Base-by-base conservation (phyloP, 352 stramenopile species). In the Phytophthora sp. region DNA sequence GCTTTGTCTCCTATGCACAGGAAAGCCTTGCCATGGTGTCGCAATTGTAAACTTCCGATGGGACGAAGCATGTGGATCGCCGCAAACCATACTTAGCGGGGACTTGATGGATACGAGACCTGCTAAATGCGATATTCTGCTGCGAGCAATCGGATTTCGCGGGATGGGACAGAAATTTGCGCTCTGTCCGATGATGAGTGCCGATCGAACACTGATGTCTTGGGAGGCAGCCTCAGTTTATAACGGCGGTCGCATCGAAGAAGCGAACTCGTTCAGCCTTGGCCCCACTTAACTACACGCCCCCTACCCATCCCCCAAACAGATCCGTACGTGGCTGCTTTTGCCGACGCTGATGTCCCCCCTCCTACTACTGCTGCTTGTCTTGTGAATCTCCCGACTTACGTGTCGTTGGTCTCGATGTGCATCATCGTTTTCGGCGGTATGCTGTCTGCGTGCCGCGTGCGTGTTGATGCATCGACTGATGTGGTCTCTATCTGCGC, bases 131-230 rank as follows among this genome's bases (percentile, higher is more conserved):
- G 49, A 66, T 66, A 53, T 21, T 39, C 52, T 63, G 52, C 52
- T 69, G 63, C 42, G 60, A 21, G 23, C 3, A 7, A 63, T 27
- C 31, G 51, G n/a, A 45, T 52, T 60, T 1, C 4, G 16, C 29
- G 30, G 23, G 7, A 18, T 47, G 52, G 60, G 52, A 64, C 61
- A 69, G 44, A 69, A 47, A 58, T 21, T 18, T 36, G 52, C 58
- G 47, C 26, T 46, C 35, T 52, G 46, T 49, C 36, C 44, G 21
- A 6, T 46, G 61, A 62, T 70, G 62, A 70, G 60, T 69, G 60
- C 60, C n/a, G n/a, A n/a, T n/a, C n/a, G n/a, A n/a, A n/a, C n/a
- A n/a, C n/a, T n/a, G n/a, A n/a, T n/a, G n/a, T n/a, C n/a, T 51
- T 64, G 53, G 54, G 16, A 31, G 21, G 9, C n/a, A n/a, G 38